phyloP scores from a whole-genome alignment of 2,329 filamentous ascomycete genomes.

The Pestalotiopsis sp. region DNA sequence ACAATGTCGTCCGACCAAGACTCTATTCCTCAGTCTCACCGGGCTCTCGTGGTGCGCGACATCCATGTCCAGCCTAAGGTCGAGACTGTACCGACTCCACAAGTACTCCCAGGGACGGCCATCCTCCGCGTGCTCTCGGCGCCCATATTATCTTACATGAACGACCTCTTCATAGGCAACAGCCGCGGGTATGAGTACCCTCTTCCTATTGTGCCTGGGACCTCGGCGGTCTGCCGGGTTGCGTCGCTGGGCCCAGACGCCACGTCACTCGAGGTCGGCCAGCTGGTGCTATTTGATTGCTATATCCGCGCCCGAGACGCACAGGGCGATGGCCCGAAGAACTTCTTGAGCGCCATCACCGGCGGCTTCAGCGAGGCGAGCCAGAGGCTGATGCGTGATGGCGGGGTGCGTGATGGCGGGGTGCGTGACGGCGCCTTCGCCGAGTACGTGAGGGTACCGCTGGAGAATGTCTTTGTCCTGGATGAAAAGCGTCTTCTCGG shows the following conservation, averaged over 20 bases:
- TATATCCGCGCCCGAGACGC: constrained; percentile 14
- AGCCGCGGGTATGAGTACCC: constrained; percentile 15
- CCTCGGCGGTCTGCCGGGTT: constrained; percentile 21
- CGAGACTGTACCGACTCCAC: neutral
- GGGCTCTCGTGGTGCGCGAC: constrained; percentile 3
- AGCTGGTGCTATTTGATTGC: constrained; percentile 19
- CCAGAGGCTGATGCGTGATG: neutral
- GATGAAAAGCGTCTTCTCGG: constrained; percentile 13
- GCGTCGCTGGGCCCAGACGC: constrained; percentile 18
- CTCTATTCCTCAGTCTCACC: neutral
- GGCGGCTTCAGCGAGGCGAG: neutral
- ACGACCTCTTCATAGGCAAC: constrained; percentile 20
- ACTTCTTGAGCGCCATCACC: neutral
- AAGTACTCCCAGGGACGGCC: neutral
- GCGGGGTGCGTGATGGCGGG: constrained; percentile 1
- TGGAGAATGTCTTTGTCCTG: constrained; percentile 20
- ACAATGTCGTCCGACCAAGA: neutral
- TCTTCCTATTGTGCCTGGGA: constrained; percentile 16
- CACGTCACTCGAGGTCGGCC: constrained; percentile 16
- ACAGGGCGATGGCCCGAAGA: neutral
- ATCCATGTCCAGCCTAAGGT: neutral
- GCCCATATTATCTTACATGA: constrained; percentile 11
- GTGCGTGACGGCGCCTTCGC: constrained; percentile 16
- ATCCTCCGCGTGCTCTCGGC: neutral
- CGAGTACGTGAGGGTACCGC: constrained; percentile 17